Evolutionary conservation across 495 filamentous ascomycete genomes (phyloP), one percentile per base, ranked within the genome.

Genomic region (Aspergillus asperescens): DNA sequence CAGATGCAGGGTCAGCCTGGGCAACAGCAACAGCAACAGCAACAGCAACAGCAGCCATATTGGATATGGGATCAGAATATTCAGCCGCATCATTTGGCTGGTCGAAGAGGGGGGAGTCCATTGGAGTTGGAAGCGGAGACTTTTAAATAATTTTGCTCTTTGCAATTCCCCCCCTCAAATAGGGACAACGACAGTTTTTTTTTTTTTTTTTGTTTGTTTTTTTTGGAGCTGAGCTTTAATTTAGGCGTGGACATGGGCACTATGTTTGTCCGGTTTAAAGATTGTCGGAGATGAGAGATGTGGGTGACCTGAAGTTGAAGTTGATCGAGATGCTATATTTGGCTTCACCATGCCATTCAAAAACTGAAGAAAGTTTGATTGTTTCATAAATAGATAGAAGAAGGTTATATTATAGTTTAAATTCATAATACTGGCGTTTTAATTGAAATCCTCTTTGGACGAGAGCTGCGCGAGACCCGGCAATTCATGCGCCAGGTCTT

Each of bases 71-170:
- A 65, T 53, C 9, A 41, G 24, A 39, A 18, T 42, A 19, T 28
- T 47, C 50, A 46, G 32, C 50, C 48, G 28, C 23, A 34, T 22
- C 54, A 49, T n/a, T 52, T 18, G 23, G 10, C 42, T 40, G 13
- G 43, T 44, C 19, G 29, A 20, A 55, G 28, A 18, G 29, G 38
- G 28, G 16, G 31, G 7, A 55, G 18, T 0, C 68, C 68, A 1
- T 62, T 56, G 3, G 68, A 71, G 53, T 20, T 71, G 53, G 68
- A 69, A 10, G 67, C 53, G 8, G 25, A 50, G n/a, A 18, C 7
- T 22, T 4, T n/a, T 18, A 39, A 39, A 24, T 52, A 22, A 48
- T 12, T 23, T 24, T 47, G 24, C 15, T 19, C 18, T 6, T 7
- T 22, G 25, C n/a, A 29, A 28, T 29, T 28, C 13, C 10, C 37